A percentile compares a stretch with the other conserved stretches of the same genome.
These are phyloP conservation scores for Colletotrichum navitas DNA, from an alignment of 2,329 filamentous ascomycete species.

Conservation along the genomic window DNA sequence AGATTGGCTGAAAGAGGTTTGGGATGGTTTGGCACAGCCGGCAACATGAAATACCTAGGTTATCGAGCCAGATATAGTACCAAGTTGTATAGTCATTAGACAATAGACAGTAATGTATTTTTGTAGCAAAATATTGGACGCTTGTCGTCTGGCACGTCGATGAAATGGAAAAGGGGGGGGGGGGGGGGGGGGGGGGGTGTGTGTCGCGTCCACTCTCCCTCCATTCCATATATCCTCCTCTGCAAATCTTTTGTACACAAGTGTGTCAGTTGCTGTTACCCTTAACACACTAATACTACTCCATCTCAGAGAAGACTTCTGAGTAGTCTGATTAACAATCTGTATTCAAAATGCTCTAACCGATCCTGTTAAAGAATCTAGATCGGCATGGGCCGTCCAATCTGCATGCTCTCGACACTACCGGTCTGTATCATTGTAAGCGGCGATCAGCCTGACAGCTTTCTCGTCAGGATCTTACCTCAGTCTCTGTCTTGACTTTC, in stretches of 20 bases:
- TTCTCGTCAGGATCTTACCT: constrained; percentile 1
- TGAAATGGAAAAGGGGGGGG: neutral
- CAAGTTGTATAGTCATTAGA: constrained; percentile 4
- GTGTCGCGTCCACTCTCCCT: neutral
- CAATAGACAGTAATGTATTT: constrained; percentile 27
- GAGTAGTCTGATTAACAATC: neutral
- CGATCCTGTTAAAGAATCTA: constrained; percentile 4
- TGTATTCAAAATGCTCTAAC: neutral
- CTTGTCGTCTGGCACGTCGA: neutral
- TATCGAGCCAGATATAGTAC: neutral
- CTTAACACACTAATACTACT: neutral
- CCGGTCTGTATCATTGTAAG: constrained; percentile 2
- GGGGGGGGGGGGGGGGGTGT: too few relatives aligned
- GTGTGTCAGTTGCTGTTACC: neutral
- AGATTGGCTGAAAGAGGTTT: constrained; percentile 38
- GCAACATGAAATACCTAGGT: neutral
- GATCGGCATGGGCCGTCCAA: constrained; percentile 35
- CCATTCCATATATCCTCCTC: too few relatives aligned
- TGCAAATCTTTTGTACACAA: neutral
- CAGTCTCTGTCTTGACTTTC: constrained; percentile 14
- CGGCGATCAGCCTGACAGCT: too few relatives aligned
- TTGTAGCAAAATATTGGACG: neutral
- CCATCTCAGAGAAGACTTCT: neutral
- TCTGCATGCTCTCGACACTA: constrained; percentile 31
- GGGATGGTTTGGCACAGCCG: constrained; percentile 13